Evolutionary conservation across 164 flowering plant genomes (phyloP).

Genomic region (Stephania japonica): DNA sequence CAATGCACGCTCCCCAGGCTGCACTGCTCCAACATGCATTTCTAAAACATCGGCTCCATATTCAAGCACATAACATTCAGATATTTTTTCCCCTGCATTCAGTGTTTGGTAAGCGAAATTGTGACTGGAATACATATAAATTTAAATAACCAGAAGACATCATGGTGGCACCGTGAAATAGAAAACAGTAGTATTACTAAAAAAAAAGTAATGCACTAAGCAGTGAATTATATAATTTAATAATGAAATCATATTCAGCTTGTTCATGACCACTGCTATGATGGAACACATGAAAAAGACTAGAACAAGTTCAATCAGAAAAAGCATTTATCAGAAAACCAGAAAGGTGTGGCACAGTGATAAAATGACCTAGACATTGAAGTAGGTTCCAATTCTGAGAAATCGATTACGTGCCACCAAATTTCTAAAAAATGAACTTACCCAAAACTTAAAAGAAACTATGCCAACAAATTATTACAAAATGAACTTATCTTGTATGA

Average conservation of each 20-base stretch:
- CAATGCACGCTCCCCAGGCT: constrained; percentile 67
- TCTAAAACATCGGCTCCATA: constrained; percentile 86
- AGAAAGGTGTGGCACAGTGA: too few relatives aligned
- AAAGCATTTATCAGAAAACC: too few relatives aligned
- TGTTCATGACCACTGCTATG: neutral
- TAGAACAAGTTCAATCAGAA: too few relatives aligned
- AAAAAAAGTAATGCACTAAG: too few relatives aligned
- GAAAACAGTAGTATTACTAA: too few relatives aligned
- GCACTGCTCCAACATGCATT: constrained; percentile 88
- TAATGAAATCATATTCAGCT: neutral
- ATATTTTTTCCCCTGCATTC: constrained; percentile 58
- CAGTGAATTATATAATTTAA: neutral
- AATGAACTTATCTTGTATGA: too few relatives aligned
- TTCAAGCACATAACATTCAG: constrained; percentile 75
- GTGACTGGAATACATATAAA: neutral
- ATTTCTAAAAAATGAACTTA: too few relatives aligned
- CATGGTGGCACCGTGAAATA: neutral
- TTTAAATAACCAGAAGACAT: neutral
- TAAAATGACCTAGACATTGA: neutral
- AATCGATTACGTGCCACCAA: too few relatives aligned
- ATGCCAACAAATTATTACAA: too few relatives aligned
- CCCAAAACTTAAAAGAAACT: too few relatives aligned
- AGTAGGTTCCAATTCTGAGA: too few relatives aligned
- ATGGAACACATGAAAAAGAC: neutral
- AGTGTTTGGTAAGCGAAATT: neutral